A percentile compares a stretch with the other conserved stretches of the same genome.
phyloP scores from a whole-genome alignment of 1,284 basidiomycete genomes.

The Marasmius oreades region DNA sequence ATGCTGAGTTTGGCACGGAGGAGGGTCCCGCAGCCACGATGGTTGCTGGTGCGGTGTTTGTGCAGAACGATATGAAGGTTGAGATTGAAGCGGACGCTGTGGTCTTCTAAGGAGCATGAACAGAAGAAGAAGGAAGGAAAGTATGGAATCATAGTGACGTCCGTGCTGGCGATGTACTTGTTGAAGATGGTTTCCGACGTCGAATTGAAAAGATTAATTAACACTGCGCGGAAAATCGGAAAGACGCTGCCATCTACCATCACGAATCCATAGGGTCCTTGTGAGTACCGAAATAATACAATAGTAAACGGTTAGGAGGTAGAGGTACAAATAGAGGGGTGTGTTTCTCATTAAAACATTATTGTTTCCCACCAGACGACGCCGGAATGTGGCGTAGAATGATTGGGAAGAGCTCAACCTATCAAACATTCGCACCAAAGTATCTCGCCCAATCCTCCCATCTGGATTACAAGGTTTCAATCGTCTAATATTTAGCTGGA shows the following conservation, averaged over 20 bases:
- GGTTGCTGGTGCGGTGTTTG: constrained; percentile 44
- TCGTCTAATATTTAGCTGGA: background rate
- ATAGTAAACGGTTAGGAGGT: too few species aligned
- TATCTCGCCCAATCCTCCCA: background rate
- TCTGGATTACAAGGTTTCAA: background rate
- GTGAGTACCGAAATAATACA: too few species aligned
- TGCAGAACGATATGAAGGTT: constrained; percentile 33
- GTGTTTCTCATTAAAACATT: too few species aligned
- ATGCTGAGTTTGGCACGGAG: constrained; percentile 28
- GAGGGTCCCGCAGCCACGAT: constrained; percentile 43
- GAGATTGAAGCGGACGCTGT: constrained; percentile 14
- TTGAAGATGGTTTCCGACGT: too few species aligned
- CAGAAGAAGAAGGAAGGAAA: background rate
- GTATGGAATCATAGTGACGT: too few species aligned
- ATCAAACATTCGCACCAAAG: background rate
- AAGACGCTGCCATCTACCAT: too few species aligned
- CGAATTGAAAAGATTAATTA: too few species aligned
- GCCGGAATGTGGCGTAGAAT: background rate
- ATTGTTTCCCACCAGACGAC: background rate
- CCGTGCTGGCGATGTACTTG: too few species aligned
- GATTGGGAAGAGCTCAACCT: background rate
- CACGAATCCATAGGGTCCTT: too few species aligned
- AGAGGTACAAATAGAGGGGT: too few species aligned
- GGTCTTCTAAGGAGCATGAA: background rate
- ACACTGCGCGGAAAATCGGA: too few species aligned